Evolutionary conservation across 495 filamentous ascomycete species (phyloP).

Genomic region (Staphylotrichum longicolle): DNA sequence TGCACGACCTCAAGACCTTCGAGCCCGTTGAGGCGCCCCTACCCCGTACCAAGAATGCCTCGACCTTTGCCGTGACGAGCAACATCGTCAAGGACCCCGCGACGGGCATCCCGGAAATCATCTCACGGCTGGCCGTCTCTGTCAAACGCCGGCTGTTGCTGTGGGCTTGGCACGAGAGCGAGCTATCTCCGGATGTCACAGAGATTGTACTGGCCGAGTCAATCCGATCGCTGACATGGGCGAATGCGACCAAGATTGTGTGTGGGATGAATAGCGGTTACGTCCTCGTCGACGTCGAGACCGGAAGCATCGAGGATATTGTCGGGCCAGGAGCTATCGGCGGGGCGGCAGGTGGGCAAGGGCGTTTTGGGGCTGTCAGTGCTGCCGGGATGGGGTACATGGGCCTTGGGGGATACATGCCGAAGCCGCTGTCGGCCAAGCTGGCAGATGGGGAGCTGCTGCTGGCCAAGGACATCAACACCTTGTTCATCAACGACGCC

Average conservation of each 20-base stretch:
- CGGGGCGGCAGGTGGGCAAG: conserved; percentile 61
- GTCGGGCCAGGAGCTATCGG: conserved; percentile 73
- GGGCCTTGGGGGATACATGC: conserved; percentile 84
- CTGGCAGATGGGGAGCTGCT: conserved; percentile 80
- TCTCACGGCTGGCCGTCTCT: conserved; percentile 84
- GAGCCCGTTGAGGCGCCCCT: conserved; percentile 67
- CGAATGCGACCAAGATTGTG: conserved; percentile 76
- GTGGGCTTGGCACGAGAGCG: conserved; percentile 96
- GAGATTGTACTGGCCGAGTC: conserved; percentile 78
- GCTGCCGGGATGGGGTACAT: conserved; percentile 89
- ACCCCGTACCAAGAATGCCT: conserved; percentile 77
- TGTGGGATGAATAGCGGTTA: conserved; percentile 86
- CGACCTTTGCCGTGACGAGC: conserved; percentile 85
- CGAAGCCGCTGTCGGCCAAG: conserved; percentile 81
- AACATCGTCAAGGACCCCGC: conserved; percentile 87
- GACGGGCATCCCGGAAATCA: conserved; percentile 84
- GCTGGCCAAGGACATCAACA: conserved; percentile 93
- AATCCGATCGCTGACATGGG: conserved; percentile 85
- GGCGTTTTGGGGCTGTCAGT: conserved; percentile 59
- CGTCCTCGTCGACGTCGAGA: conserved; percentile 83
- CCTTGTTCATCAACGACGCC: conserved; percentile 79
- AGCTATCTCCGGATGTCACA: conserved; percentile 66
- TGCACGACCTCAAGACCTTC: conserved; percentile 86
- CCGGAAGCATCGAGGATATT: conserved; percentile 66
- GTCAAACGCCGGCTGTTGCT: conserved; percentile 85